Percentiles rank a stretch among this genome's conserved stretches.
phyloP scores from a whole-genome alignment of 2,329 filamentous ascomycete species.

The Ceratocystis papillata region DNA sequence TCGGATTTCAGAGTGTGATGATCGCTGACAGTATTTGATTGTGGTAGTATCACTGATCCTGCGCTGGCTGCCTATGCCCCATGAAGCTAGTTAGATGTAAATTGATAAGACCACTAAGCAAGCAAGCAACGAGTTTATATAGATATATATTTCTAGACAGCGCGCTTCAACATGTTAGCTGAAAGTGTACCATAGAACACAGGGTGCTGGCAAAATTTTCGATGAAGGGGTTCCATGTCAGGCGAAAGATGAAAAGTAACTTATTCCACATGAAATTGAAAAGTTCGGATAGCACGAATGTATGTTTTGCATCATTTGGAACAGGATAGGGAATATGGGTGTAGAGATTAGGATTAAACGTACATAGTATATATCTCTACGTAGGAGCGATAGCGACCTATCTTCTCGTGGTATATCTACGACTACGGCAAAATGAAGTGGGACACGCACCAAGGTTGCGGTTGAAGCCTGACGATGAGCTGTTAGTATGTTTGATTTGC shows the following conservation, averaged over 20 bases:
- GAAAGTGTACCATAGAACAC: too few species aligned
- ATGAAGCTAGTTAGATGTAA: neutral
- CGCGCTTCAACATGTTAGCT: neutral
- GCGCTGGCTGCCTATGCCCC: slow-evolving; percentile 42
- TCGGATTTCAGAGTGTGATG: too few species aligned
- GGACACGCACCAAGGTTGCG: too few species aligned
- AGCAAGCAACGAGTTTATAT: slow-evolving; percentile 26
- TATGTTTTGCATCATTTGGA: slow-evolving; percentile 23
- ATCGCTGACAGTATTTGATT: neutral
- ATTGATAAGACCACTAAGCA: neutral
- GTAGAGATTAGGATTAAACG: neutral
- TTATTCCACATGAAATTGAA: slow-evolving; percentile 22
- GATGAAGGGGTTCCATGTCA: slow-evolving; percentile 16
- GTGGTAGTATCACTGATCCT: slow-evolving; percentile 24
- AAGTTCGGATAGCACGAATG: slow-evolving; percentile 23
- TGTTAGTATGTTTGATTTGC: slow-evolving; percentile 14
- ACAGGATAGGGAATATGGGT: neutral
- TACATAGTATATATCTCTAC: slow-evolving; percentile 18
- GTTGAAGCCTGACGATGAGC: neutral
- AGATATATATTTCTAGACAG: slow-evolving; percentile 23
- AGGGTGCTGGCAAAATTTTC: neutral
- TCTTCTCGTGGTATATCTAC: neutral
- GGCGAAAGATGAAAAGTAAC: slow-evolving; percentile 25
- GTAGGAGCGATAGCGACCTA: neutral
- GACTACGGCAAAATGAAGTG: neutral